Evolutionary conservation across 257 asterid genomes (phyloP).

Genomic region (Oldenlandia corymbosa): DNA sequence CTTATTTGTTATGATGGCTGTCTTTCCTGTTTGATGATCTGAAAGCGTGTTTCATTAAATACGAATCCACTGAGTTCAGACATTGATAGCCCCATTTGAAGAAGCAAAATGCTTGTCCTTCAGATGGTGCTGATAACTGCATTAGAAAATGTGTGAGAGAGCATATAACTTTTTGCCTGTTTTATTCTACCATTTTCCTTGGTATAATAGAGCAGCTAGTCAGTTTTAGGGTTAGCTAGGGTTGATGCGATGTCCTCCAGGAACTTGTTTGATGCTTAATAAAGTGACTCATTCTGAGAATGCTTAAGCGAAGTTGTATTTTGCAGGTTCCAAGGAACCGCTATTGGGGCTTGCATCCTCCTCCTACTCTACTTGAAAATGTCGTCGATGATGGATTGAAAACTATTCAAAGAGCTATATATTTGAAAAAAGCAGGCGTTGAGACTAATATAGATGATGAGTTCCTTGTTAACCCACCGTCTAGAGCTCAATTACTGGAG

Average conservation of each 20-base stretch:
- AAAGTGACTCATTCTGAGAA: not conserved
- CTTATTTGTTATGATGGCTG: not conserved
- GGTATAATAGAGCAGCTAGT: not conserved
- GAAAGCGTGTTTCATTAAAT: not conserved
- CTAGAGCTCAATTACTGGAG: slow-evolving; percentile 74
- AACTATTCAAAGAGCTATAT: slow-evolving; percentile 79
- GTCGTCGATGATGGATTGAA: slow-evolving; percentile 84
- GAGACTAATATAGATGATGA: slow-evolving; percentile 68
- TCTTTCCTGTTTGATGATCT: not conserved
- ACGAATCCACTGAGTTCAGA: not conserved
- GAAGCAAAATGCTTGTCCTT: not conserved
- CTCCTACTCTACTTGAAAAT: slow-evolving; percentile 83
- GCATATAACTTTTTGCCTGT: not conserved
- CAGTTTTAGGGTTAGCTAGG: not conserved
- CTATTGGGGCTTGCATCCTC: slow-evolving; percentile 99
- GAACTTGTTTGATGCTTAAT: not conserved
- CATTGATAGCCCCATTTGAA: not conserved
- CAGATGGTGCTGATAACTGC: not conserved
- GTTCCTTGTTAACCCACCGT: slow-evolving; percentile 77
- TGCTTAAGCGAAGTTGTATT: not conserved
- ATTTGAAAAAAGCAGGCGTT: slow-evolving; percentile 87
- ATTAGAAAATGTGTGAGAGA: not conserved
- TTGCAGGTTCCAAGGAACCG: slow-evolving; percentile 89
- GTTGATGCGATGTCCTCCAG: not conserved
- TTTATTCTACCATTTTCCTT: not conserved